These are phyloP conservation scores for Silene vulgaris DNA, from an alignment of 179 eudicot species.

Conservation along the genomic window DNA sequence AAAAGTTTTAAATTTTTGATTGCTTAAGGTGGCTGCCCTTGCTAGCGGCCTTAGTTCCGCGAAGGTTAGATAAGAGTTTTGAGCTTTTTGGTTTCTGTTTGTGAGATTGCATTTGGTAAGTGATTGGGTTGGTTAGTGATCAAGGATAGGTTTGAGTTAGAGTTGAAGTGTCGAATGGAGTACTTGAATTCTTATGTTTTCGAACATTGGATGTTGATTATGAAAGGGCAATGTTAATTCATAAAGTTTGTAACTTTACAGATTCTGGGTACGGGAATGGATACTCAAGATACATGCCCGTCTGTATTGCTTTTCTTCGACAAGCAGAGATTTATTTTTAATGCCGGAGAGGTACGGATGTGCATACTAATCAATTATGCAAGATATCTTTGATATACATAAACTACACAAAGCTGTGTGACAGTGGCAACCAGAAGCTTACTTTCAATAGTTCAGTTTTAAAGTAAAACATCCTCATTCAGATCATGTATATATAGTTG, in stretches of 20 bases:
- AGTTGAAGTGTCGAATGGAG: background rate
- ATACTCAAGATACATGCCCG: constrained; percentile 91
- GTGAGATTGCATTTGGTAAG: constrained; percentile 1
- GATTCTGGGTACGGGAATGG: constrained; percentile 96
- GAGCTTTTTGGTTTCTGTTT: background rate
- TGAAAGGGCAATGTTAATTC: background rate
- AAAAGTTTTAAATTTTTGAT: background rate
- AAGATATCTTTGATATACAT: background rate
- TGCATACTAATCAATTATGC: background rate
- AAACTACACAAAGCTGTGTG: too few relatives aligned
- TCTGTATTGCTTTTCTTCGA: constrained; percentile 89
- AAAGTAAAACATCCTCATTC: too few relatives aligned
- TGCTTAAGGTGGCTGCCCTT: too few relatives aligned
- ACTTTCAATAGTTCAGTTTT: background rate
- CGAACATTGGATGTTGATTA: background rate
- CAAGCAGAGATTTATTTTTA: constrained; percentile 82
- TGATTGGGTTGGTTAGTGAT: constrained; percentile 1
- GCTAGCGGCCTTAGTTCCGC: background rate
- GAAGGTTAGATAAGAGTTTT: background rate
- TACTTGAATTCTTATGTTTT: background rate
- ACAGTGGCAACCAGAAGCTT: too few relatives aligned
- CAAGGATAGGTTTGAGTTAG: background rate
- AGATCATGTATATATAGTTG: too few relatives aligned
- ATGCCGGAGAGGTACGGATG: constrained; percentile 88
- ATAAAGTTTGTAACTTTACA: constrained; percentile 23